Conservation (phyloP, 257 asterid genomes). For the Solanum paucissectum region DNA sequence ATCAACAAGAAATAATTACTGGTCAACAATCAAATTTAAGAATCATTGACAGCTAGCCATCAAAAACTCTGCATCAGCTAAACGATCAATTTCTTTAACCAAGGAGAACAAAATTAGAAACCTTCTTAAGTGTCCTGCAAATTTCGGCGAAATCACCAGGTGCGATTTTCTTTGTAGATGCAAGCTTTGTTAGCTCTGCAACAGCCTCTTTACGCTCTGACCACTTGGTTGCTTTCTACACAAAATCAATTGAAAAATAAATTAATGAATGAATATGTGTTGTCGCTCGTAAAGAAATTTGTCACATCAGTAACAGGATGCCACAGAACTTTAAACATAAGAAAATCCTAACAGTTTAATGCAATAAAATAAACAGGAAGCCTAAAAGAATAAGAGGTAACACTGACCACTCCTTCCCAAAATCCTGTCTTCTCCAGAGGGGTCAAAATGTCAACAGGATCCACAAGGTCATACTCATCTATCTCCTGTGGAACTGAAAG, state of each 20-base stretch:
- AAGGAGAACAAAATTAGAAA: background rate
- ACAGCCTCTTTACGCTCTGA: conserved; percentile 98
- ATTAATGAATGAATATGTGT: background rate
- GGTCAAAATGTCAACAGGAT: conserved; percentile 92
- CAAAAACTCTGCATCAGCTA: background rate
- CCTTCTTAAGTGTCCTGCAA: conserved; percentile 95
- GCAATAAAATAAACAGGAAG: background rate
- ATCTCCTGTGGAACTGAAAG: conserved; percentile 84
- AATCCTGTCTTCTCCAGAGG: conserved; percentile 97
- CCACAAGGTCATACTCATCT: conserved; percentile 96
- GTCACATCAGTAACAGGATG: background rate
- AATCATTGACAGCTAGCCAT: background rate
- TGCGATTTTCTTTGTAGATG: conserved; percentile 88
- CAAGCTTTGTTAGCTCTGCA: conserved; percentile 91
- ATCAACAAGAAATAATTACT: background rate
- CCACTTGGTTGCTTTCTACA: conserved; percentile 97
- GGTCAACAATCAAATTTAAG: background rate
- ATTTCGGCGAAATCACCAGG: conserved; percentile 96
- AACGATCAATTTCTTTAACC: background rate
- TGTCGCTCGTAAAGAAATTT: background rate
- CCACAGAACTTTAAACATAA: background rate
- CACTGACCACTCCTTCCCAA: conserved; percentile 98
- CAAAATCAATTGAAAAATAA: conserved; percentile 9
- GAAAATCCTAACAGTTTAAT: background rate
- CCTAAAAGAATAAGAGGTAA: conserved; percentile 1